Base-by-base conservation (phyloP, 2,329 filamentous ascomycete genomes). In the Onygenales sp. region DNA sequence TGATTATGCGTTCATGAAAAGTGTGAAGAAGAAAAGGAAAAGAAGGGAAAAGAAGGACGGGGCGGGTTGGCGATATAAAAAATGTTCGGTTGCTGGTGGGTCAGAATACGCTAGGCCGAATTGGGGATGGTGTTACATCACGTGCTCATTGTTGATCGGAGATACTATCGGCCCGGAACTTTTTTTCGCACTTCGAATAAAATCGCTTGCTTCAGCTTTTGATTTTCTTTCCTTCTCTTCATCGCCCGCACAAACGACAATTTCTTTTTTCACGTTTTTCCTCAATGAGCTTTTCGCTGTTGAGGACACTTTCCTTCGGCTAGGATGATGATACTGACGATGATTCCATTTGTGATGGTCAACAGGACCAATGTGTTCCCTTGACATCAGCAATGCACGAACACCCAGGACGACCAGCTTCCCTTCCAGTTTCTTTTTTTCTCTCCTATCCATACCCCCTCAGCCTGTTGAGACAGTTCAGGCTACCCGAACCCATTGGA, bases 1-100 rank as follows among this genome's bases (percentile, higher is more conserved):
- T 74, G 71, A 74, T 73, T 74, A 73, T 72, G 71, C 71, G 71
- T 73, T 70, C 71, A 63, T 66, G 61, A 68, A 68, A 69, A 72
- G 70, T 71, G 62, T 70, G 56, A 61, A 53, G 61, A 55, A 55
- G 47, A 54, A 61, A 59, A 27, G 21, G 65, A 61, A 53, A 61
- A 61, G 60, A 61, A 51, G 54, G 55, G 53, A 50, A 34, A 21
- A 49, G 45, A 48, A 43, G 13, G 42, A 49, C 11, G 33, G n/a
- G 36, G 4, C 4, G 39, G n/a, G 9, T 6, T 31, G 13, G 14
- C 4, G 46, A 8, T 17, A 40, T 31, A 39, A 39, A 40, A 31
- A 14, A 8, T 27, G 21, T 27, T 27, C 21, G 21, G 21, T 5
- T 5, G 21, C 21, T 27, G 21, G 21, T 27, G 21, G 7, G 14